phyloP scores from a whole-genome alignment of 352 stramenopile species.

The Globisporangium ultimum region DNA sequence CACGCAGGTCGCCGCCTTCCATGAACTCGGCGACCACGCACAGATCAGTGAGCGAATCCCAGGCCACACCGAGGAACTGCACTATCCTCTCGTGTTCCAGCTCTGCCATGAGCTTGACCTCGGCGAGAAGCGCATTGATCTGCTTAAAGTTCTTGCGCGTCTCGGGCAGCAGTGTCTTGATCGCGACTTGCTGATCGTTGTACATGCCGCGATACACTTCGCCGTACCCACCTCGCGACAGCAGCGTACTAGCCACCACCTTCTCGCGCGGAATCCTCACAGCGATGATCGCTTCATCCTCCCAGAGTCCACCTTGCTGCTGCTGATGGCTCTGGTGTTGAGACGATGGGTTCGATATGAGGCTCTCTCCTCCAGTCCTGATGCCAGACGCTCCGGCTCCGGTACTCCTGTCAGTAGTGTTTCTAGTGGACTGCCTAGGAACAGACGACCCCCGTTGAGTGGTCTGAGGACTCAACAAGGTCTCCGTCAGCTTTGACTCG shows the following conservation, averaged over 20 bases:
- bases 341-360: no score
- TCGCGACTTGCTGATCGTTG: constrained; percentile 17
- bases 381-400: no score
- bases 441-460: no score
- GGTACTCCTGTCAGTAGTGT: no score
- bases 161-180: constrained; percentile 16
- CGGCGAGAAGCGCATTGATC: constrained; percentile 28
- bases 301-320: constrained; percentile 9
- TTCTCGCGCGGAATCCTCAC: constrained; percentile 22
- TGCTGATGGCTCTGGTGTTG: no score
- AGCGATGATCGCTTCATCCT: constrained; percentile 19
- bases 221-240: constrained; percentile 23
- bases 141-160: constrained; percentile 20
- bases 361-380: no score
- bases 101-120: constrained; percentile 34
- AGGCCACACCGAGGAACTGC: constrained; percentile 34
- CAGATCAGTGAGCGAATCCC: constrained; percentile 30
- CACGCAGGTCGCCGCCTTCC: constrained; percentile 33
- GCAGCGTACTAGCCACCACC: constrained; percentile 14
- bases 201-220: constrained; percentile 26
- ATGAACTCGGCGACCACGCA: constrained; percentile 34
- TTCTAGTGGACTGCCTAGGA: no score
- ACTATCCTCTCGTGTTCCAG: constrained; percentile 38
- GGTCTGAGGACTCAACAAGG: no score
- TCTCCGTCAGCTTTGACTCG: no score